These are phyloP conservation scores for Alternaria infectoria DNA, from an alignment of 2,329 filamentous ascomycete genomes.

Conservation along the genomic window DNA sequence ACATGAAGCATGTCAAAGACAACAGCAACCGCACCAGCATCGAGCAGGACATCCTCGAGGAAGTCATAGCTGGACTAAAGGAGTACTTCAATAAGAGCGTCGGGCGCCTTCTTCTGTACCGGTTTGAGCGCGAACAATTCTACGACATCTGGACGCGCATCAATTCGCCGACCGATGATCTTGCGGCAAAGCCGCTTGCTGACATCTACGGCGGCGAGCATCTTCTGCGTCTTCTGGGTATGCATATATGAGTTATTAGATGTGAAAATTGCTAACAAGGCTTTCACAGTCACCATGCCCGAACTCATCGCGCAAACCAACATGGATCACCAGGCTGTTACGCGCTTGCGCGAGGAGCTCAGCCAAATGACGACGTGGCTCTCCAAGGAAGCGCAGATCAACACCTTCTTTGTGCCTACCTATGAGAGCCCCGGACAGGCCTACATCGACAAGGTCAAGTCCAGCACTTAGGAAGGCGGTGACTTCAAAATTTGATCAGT, in stretches of 20 bases:
- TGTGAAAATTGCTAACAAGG: not conserved
- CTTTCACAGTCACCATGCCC: constrained; percentile 75
- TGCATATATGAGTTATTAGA: constrained; percentile 31
- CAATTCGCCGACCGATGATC: constrained; percentile 65
- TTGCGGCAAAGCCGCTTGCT: constrained; percentile 72
- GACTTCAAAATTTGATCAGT: not conserved
- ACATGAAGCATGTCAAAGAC: constrained; percentile 75
- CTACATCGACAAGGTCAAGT: constrained; percentile 71
- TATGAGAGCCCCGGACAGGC: constrained; percentile 76
- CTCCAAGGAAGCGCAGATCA: constrained; percentile 68
- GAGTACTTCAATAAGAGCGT: constrained; percentile 95
- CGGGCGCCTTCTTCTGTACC: constrained; percentile 88
- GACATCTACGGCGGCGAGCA: constrained; percentile 96
- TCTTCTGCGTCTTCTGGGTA: constrained; percentile 86
- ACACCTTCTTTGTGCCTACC: constrained; percentile 76
- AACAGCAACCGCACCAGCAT: constrained; percentile 64
- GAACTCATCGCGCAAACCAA: constrained; percentile 97
- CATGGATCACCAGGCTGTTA: constrained; percentile 92
- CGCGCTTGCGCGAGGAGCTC: constrained; percentile 86
- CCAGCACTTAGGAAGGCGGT: constrained; percentile 26
- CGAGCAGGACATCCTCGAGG: constrained; percentile 84
- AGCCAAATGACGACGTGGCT: constrained; percentile 87
- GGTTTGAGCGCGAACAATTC: constrained; percentile 91
- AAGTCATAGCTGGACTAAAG: constrained; percentile 82
- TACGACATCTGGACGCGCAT: constrained; percentile 76